A percentile compares a stretch with the other conserved stretches of the same genome.
Conservation (phyloP, 2,329 filamentous ascomycete genomes). For the Claviceps purpurea region DNA sequence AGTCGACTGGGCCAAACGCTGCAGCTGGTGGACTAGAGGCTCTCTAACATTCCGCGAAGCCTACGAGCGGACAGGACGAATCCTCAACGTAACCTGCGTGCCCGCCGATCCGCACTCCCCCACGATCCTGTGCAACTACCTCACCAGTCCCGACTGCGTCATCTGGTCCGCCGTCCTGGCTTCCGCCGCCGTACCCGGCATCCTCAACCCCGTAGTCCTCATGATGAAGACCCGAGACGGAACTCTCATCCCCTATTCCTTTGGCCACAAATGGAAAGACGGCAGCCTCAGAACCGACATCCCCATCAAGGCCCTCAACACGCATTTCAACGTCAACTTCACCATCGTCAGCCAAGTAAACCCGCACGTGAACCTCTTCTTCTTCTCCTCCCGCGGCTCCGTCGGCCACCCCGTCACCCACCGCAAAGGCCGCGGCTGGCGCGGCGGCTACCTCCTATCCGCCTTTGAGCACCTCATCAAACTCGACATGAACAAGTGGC, state of each 20-base stretch:
- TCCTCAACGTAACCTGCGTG: conserved; percentile 91
- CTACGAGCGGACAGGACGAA: conserved; percentile 83
- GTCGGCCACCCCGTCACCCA: conserved; percentile 92
- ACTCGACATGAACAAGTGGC: conserved; percentile 93
- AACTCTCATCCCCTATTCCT: conserved; percentile 74
- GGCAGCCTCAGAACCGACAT: conserved; percentile 90
- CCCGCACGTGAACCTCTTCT: conserved; percentile 96
- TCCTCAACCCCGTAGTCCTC: conserved; percentile 86
- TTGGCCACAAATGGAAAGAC: conserved; percentile 99
- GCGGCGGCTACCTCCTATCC: conserved; percentile 85
- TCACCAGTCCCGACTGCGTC: conserved; percentile 90
- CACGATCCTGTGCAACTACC: conserved; percentile 85
- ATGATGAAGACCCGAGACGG: conserved; percentile 77
- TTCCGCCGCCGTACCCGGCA: conserved; percentile 89
- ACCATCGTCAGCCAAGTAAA: conserved; percentile 84
- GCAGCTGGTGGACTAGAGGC: conserved; percentile 81
- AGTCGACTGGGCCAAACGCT: conserved; percentile 75
- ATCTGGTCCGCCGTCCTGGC: conserved; percentile 96
- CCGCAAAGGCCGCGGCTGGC: conserved; percentile 84
- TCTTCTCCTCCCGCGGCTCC: conserved; percentile 86
- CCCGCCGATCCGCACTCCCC: conserved; percentile 90
- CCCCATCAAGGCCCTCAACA: conserved; percentile 81
- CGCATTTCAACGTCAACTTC: conserved; percentile 98
- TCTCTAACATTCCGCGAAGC: conserved; percentile 92
- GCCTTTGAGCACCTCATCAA: conserved; percentile 92